Evolutionary conservation across 257 asterid genomes (phyloP).

Genomic region (Hygrophila difformis): DNA sequence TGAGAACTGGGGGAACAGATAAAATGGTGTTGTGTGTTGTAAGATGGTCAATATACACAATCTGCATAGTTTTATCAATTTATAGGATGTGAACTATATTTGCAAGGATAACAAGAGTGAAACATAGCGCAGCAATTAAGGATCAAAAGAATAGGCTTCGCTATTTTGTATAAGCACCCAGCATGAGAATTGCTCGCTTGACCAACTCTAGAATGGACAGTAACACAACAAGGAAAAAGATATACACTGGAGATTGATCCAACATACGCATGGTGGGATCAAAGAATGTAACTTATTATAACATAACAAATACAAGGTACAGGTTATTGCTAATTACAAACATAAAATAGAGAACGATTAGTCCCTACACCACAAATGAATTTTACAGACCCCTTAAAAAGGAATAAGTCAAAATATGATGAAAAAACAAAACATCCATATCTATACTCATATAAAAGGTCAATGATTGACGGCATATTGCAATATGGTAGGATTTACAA

Average conservation of each 20-base stretch:
- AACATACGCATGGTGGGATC: neutral
- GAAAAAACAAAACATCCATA: neutral
- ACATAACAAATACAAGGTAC: neutral
- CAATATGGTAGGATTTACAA: neutral
- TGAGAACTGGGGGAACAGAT: neutral
- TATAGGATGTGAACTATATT: too few species aligned
- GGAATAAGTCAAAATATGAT: neutral
- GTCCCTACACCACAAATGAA: neutral
- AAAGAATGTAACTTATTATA: neutral
- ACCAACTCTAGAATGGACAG: neutral
- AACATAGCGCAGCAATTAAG: neutral
- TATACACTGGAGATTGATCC: neutral
- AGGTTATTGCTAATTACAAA: neutral
- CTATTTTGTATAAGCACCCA: constrained; percentile 2
- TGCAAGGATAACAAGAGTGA: too few species aligned
- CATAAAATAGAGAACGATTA: neutral
- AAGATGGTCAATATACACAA: too few species aligned
- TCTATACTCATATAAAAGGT: neutral
- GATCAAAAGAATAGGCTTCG: neutral
- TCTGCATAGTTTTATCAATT: too few species aligned
- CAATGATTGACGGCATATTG: neutral
- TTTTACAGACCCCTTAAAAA: neutral
- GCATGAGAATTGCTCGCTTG: neutral
- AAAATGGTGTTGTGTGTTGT: neutral
- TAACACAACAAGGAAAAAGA: neutral